Evolutionary conservation across 202 grass and related monocot genomes (phyloP).

Genomic region (Digitaria exilis): DNA sequence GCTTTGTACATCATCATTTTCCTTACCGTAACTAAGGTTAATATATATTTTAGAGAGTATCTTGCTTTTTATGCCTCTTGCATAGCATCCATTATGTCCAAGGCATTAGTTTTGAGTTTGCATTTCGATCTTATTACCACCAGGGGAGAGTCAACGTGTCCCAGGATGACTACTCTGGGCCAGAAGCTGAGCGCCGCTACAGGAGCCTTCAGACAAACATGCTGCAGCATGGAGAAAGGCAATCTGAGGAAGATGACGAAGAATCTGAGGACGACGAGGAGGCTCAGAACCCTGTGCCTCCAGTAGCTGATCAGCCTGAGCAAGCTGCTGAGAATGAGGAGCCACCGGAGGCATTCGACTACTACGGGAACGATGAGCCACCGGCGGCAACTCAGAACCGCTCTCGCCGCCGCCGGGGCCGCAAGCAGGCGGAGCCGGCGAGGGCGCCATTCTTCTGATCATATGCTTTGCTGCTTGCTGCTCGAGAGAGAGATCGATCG

Average conservation of each 20-base stretch:
- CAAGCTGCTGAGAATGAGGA: too few species aligned
- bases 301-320: not conserved
- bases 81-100: not conserved
- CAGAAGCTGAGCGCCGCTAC: constrained; percentile 20
- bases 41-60: not conserved
- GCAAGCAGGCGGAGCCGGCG: not conserved
- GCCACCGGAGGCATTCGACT: too few species aligned
- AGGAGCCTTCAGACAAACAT: not conserved
- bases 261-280: not conserved
- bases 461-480: not conserved
- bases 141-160: not conserved
- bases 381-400: not conserved
- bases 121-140: not conserved
- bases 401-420: not conserved
- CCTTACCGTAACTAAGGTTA: not conserved
- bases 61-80: not conserved
- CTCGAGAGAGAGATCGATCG: not conserved
- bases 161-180: constrained; percentile 21
- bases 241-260: too few species aligned
- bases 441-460: constrained; percentile 12
- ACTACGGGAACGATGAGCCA: too few species aligned
- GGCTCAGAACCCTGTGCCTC: not conserved
- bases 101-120: not conserved
- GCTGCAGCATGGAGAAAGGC: not conserved
- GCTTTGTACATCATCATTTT: not conserved